These are phyloP conservation scores for Candida tallmaniae DNA, from an alignment of 805 yeast species.

Conservation along the genomic window DNA sequence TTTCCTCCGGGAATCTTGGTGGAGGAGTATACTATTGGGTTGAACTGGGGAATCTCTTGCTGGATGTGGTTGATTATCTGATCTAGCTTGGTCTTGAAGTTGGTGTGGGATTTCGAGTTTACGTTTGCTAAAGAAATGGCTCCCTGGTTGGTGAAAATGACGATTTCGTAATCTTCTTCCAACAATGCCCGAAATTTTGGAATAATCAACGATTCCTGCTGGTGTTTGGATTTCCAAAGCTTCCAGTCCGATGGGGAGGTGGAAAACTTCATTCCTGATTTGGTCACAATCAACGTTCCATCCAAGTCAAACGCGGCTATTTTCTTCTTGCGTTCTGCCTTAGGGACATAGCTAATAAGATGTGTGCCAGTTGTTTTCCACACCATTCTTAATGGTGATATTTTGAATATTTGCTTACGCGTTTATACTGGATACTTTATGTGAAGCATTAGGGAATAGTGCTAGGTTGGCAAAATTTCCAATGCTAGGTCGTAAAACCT, in stretches of 20 bases:
- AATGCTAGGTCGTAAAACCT: no score
- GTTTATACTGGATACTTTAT: no score
- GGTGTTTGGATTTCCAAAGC: conserved; percentile 26
- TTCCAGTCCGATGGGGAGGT: conserved; percentile 69
- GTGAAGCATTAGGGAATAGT: no score
- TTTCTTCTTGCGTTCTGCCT: conserved; percentile 15
- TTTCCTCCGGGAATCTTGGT: conserved; percentile 46
- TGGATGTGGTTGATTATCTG: conserved; percentile 24
- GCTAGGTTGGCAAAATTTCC: no score
- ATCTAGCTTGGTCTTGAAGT: conserved; percentile 41
- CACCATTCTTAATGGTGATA: neutral
- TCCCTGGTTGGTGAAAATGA: conserved; percentile 86
- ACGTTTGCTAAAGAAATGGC: conserved; percentile 42
- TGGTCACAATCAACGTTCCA: conserved; percentile 67
- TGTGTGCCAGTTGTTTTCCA: conserved; percentile 34
- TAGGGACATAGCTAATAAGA: conserved; percentile 27
- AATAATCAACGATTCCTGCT: conserved; percentile 11
- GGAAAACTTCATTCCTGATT: conserved; percentile 57
- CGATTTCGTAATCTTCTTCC: conserved; percentile 38
- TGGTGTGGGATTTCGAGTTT: conserved; percentile 28
- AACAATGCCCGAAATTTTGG: conserved; percentile 19
- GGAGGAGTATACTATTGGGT: conserved; percentile 55
- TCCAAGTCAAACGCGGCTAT: conserved; percentile 84
- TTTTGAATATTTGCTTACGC: no score
- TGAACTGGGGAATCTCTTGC: conserved; percentile 14